phyloP scores from a whole-genome alignment of 306 rosid species.

The Psophocarpus tetragonolobus region DNA sequence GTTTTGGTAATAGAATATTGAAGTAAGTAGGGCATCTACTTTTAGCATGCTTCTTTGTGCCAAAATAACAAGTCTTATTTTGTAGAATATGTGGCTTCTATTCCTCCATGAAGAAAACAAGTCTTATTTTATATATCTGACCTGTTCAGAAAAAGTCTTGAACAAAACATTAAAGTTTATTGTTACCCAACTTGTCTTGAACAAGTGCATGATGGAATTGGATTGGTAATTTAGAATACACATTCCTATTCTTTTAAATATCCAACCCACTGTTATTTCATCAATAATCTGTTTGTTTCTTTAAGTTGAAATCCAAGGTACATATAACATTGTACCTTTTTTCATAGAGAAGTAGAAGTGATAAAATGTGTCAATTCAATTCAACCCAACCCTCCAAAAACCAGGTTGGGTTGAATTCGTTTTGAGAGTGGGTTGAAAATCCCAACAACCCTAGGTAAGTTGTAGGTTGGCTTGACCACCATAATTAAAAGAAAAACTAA shows the following conservation, averaged over 20 bases:
- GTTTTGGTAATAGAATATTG: background rate
- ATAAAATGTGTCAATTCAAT: background rate
- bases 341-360: background rate
- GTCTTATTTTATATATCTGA: background rate
- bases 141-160: background rate
- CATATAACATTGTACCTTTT: background rate
- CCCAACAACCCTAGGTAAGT: background rate
- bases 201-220: background rate
- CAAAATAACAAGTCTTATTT: constrained; percentile 2
- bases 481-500: background rate
- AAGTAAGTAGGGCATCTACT: background rate
- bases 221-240: background rate
- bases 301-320: background rate
- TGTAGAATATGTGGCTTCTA: background rate
- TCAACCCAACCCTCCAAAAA: background rate
- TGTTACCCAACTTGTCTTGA: background rate
- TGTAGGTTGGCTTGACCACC: background rate
- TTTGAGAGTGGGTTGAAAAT: background rate
- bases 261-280: background rate
- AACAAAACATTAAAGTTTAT: background rate
- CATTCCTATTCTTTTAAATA: background rate
- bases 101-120: background rate
- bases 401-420: background rate
- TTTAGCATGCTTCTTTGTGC: background rate
- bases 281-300: background rate